These are phyloP conservation scores for Rhodofomes roseus DNA, from an alignment of 1,284 basidiomycete genomes.

Conservation along the genomic window DNA sequence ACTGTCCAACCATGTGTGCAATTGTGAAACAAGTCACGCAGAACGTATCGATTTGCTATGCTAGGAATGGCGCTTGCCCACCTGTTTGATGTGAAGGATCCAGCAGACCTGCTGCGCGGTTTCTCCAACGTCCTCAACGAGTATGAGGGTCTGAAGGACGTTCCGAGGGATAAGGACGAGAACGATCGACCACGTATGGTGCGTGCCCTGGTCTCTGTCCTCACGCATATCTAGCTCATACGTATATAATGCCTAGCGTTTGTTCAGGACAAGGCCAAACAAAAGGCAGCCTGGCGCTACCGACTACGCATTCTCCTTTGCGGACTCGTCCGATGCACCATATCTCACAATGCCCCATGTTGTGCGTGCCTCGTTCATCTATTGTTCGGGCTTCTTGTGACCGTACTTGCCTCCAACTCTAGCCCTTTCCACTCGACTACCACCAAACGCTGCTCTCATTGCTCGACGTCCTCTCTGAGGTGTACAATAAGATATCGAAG, in stretches of 20 bases:
- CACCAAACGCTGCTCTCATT: conserved; percentile 82
- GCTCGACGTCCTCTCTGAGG: conserved; percentile 81
- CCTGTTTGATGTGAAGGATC: conserved; percentile 74
- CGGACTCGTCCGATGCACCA: conserved; percentile 60
- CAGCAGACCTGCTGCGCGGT: conserved; percentile 72
- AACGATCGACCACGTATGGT: conserved; percentile 80
- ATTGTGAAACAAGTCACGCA: conserved; percentile 26
- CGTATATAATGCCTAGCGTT: conserved; percentile 34
- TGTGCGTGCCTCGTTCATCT: conserved; percentile 38
- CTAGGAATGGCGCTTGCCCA: conserved; percentile 83
- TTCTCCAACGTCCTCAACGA: conserved; percentile 70
- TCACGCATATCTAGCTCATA: conserved; percentile 7
- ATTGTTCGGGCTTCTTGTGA: not conserved
- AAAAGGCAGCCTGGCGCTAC: conserved; percentile 51
- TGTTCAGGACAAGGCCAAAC: conserved; percentile 54
- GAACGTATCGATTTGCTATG: conserved; percentile 75
- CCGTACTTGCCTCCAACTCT: conserved; percentile 3
- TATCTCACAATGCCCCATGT: conserved; percentile 76
- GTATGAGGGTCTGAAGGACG: conserved; percentile 57
- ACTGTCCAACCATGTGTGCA: conserved; percentile 6
- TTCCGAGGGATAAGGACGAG: conserved; percentile 74
- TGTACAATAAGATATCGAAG: conserved; percentile 80
- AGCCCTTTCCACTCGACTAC: conserved; percentile 86
- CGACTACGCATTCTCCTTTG: conserved; percentile 58
- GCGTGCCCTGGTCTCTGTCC: conserved; percentile 14